Evolutionary conservation across 257 asterid species (phyloP).

Genomic region (Cynanchum wilfordii): DNA sequence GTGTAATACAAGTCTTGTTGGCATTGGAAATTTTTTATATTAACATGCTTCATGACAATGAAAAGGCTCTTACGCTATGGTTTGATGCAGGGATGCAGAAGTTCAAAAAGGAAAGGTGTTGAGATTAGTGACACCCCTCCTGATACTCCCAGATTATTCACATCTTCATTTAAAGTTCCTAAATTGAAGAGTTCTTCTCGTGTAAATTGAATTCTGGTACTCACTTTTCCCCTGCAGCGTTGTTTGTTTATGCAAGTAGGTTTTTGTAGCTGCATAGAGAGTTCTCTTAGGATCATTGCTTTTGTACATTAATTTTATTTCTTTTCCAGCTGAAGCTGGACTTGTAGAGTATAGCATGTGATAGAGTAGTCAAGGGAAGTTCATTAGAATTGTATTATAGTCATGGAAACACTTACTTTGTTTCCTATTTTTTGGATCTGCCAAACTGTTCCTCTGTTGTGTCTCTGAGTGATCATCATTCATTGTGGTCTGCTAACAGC

Average conservation of each 20-base stretch:
- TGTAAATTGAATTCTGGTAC: conserved; percentile 18
- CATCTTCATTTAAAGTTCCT: conserved; percentile 70
- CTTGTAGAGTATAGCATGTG: neutral
- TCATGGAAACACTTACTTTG: neutral
- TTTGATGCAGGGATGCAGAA: conserved; percentile 41
- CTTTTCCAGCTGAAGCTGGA: conserved; percentile 6
- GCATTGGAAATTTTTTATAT: too few relatives aligned
- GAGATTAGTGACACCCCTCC: conserved; percentile 30
- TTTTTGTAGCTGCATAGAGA: neutral
- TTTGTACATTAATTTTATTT: conserved; percentile 2
- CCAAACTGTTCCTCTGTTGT: too few relatives aligned
- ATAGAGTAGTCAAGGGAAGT: conserved; percentile 3
- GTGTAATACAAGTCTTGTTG: too few relatives aligned
- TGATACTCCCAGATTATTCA: conserved; percentile 55
- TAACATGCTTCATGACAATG: neutral
- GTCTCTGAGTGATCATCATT: too few relatives aligned
- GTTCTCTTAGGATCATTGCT: neutral
- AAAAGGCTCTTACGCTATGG: neutral
- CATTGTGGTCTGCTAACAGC: too few relatives aligned
- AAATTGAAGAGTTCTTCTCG: conserved; percentile 52
- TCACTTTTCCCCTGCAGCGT: neutral
- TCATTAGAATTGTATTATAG: neutral
- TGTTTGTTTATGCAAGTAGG: neutral
- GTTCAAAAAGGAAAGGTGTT: conserved; percentile 45
- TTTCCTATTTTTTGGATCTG: too few relatives aligned